Conservation (phyloP, 495 filamentous ascomycete species). For the Xylaria sp. region DNA sequence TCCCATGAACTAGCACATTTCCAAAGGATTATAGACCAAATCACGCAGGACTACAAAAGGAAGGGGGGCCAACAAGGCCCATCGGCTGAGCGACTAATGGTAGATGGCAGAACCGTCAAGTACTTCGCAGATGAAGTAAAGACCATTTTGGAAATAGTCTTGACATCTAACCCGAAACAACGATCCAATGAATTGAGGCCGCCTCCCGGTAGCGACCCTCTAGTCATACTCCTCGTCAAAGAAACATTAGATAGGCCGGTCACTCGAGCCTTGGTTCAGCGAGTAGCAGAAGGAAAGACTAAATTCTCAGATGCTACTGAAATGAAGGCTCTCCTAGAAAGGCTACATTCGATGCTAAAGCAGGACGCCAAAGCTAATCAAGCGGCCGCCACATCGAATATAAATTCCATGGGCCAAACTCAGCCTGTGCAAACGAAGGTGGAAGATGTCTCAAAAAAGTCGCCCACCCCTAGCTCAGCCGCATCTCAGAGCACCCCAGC, state of each 20-base stretch:
- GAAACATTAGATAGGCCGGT: constrained; percentile 48
- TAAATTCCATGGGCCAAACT: constrained; percentile 25
- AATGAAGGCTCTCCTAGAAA: constrained; percentile 50
- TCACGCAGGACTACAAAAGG: constrained; percentile 66
- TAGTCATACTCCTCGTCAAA: constrained; percentile 54
- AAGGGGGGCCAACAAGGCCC: constrained; percentile 50
- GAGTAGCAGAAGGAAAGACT: constrained; percentile 50
- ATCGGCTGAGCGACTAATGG: constrained; percentile 51
- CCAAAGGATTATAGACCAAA: constrained; percentile 89
- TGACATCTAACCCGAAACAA: constrained; percentile 54
- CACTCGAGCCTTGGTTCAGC: constrained; percentile 48
- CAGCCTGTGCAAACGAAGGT: constrained; percentile 39
- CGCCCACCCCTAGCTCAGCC: constrained; percentile 33
- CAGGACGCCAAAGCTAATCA: constrained; percentile 33
- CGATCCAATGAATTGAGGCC: constrained; percentile 48
- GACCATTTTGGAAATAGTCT: constrained; percentile 55
- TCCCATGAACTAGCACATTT: constrained; percentile 84
- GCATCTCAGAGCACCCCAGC: constrained; percentile 40
- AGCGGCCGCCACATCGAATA: constrained; percentile 29
- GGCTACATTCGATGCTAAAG: constrained; percentile 40
- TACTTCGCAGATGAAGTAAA: constrained; percentile 58
- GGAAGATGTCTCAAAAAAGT: constrained; percentile 33
- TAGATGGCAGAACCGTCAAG: constrained; percentile 53
- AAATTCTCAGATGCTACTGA: constrained; percentile 53
- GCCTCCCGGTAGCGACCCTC: constrained; percentile 49